phyloP scores from a whole-genome alignment of 768 basidiomycete species.

The Leccinum olivaceopallidum region DNA sequence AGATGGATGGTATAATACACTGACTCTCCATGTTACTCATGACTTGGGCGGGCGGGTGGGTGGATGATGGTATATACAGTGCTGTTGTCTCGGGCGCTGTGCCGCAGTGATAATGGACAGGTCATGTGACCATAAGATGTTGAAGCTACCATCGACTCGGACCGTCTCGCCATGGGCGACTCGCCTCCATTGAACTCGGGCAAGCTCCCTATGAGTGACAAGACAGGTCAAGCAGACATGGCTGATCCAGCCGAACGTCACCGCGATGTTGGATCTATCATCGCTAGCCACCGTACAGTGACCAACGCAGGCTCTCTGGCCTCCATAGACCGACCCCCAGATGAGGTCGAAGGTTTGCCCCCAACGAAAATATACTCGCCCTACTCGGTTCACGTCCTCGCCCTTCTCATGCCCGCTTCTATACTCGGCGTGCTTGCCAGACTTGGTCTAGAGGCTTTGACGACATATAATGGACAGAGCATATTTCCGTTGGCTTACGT shows the following conservation, averaged over 20 bases:
- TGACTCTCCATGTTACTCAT: conserved; percentile 92
- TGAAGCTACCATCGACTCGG: too few relatives aligned
- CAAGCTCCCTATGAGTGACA: conserved; percentile 5
- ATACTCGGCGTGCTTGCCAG: conserved; percentile 84
- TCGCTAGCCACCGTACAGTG: conserved; percentile 37
- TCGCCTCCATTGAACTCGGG: neutral
- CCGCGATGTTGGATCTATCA: conserved; percentile 34
- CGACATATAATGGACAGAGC: conserved; percentile 67
- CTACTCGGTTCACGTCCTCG: conserved; percentile 61
- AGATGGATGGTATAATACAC: conserved; percentile 28
- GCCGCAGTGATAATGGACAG: neutral
- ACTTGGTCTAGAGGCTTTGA: conserved; percentile 74
- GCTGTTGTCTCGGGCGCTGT: neutral
- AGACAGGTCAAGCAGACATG: neutral
- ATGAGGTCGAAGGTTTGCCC: conserved; percentile 33
- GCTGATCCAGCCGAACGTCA: conserved; percentile 10
- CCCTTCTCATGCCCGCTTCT: conserved; percentile 77
- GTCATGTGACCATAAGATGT: conserved; percentile 15
- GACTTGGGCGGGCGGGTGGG: neutral
- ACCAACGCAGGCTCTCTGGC: conserved; percentile 40
- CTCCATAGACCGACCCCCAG: conserved; percentile 43
- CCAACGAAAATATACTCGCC: conserved; percentile 46
- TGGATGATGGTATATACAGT: neutral
- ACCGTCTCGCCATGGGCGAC: neutral
- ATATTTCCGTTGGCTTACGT: conserved; percentile 85